These are phyloP conservation scores for Solanum gandarillasii DNA, from an alignment of 257 asterid species.

Conservation along the genomic window DNA sequence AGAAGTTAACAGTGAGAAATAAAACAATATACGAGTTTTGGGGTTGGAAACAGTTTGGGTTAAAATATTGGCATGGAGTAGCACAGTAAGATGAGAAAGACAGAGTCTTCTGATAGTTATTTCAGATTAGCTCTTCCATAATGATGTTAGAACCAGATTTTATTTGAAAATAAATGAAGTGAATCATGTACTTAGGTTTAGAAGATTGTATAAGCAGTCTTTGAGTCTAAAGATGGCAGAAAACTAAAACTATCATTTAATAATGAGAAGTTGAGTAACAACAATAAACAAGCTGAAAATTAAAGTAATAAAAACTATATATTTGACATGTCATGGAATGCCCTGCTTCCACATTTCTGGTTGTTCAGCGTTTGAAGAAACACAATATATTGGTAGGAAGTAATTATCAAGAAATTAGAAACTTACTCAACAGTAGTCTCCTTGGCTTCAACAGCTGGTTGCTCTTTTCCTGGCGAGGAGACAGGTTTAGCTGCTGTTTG, in stretches of 20 bases:
- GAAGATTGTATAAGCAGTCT: background rate
- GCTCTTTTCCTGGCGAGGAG: constrained; percentile 39
- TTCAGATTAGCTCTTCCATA: background rate
- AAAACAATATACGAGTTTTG: background rate
- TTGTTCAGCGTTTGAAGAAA: background rate
- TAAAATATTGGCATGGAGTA: background rate
- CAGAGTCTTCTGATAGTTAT: background rate
- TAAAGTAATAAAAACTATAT: background rate
- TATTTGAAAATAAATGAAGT: background rate
- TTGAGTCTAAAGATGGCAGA: background rate
- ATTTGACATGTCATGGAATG: background rate
- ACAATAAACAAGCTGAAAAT: background rate
- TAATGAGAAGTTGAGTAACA: background rate
- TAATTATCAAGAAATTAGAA: background rate
- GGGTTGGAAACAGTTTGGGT: background rate
- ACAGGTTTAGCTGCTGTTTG: constrained; percentile 68
- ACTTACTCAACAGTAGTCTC: constrained; percentile 61
- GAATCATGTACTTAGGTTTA: background rate
- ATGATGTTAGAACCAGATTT: background rate
- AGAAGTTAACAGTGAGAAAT: background rate
- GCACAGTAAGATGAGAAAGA: background rate
- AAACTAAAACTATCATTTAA: background rate
- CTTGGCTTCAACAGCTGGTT: constrained; percentile 37
- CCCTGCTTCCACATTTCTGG: background rate
- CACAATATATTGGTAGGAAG: background rate